phyloP scores from a whole-genome alignment of 75 land plant species.

The Cupressus sempervirens region DNA sequence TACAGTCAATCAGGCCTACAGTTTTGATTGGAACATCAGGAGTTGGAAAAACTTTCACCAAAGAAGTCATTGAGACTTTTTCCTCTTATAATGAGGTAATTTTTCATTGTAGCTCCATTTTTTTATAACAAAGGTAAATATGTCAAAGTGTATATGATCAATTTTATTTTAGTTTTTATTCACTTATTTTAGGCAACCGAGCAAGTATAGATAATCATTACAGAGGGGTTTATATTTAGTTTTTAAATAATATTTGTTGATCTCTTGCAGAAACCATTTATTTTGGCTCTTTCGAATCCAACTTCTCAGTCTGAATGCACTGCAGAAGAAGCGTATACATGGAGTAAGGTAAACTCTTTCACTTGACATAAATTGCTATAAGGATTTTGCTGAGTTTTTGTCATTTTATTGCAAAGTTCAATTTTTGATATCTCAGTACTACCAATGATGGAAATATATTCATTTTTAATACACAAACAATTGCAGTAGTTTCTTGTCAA shows the following conservation, averaged over 20 bases:
- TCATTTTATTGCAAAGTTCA: not conserved
- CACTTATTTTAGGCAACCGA: not conserved
- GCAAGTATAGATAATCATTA: not conserved
- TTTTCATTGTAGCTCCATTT: not conserved
- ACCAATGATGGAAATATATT: not conserved
- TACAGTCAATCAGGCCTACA: constrained; percentile 88
- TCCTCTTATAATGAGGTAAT: constrained; percentile 79
- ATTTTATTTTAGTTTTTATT: constrained; percentile 7
- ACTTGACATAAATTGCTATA: not conserved
- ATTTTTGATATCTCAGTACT: not conserved
- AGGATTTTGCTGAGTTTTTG: not conserved
- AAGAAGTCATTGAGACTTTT: constrained; percentile 86
- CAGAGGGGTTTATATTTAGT: not conserved
- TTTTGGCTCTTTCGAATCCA: constrained; percentile 90
- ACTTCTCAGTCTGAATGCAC: constrained; percentile 93
- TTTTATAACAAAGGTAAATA: not conserved
- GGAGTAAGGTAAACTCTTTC: constrained; percentile 52
- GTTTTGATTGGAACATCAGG: constrained; percentile 85
- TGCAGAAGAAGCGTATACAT: constrained; percentile 85
- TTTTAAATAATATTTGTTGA: not conserved
- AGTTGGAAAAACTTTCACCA: constrained; percentile 76
- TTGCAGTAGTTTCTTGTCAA: not conserved
- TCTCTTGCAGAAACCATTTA: constrained; percentile 68
- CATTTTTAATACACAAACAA: not conserved
- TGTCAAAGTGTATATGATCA: not conserved